Base-by-base conservation (phyloP, 2,329 filamentous ascomycete species). In the Chaetomiaceae sp. region DNA sequence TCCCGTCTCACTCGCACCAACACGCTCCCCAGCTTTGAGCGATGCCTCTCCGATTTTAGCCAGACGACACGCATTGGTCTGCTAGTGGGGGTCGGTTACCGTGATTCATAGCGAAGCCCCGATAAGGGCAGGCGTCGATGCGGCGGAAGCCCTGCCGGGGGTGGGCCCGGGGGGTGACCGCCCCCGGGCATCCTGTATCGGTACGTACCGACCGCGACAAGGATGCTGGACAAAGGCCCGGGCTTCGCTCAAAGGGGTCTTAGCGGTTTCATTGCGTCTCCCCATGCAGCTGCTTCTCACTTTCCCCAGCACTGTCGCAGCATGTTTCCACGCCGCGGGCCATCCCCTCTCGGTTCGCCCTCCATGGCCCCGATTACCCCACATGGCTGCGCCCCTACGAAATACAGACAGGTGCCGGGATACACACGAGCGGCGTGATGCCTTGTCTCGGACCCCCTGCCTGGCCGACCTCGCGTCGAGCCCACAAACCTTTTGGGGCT, bases 211-310 rank as follows among this genome's bases (percentile, higher is more conserved):
- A 24, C 29, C n/a, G n/a, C 15, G 22, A 27, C 54, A 56, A 50
- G 53, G 54, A 38, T 51, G 19, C 24, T 17, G 38, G 38, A 40
- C 47, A 49, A n/a, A 41, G 46, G 48, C 24, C 33, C 38, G 30
- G 33, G 11, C 48, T 41, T 50, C 34, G 35, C 50, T 42, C 41
- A 55, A 54, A 52, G 42, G 40, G 54, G 53, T 53, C 55, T 56
- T 53, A 57, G 57, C 55, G 55, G 57, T 58, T 59, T 59, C 57
- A 58, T 47, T 51, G 37, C 49, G 38, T 47, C 46, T 22, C 42
- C 49, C 49, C 54, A 36, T 55, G 52, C 56, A 55, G 49, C 42
- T 48, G 47, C 49, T 49, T 51, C 48, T 53, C 42, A 40, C 48
- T 38, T 46, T 54, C 37, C 22, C 22, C 40, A 19, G 52, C 26